phyloP scores from a whole-genome alignment of 305 asterid species.

The Galium porrigens region DNA sequence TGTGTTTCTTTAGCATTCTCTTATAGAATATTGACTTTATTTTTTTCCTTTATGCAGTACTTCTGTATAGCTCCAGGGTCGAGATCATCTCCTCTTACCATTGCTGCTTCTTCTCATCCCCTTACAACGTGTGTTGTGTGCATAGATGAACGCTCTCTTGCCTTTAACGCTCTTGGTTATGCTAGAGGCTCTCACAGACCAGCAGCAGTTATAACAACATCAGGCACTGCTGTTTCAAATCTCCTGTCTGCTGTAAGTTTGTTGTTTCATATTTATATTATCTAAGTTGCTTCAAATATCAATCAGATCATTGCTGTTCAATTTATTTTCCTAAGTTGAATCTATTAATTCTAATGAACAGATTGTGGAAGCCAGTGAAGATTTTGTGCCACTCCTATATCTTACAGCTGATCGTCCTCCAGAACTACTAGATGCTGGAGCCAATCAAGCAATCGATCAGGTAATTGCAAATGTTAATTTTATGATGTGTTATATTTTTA shows the following conservation, averaged over 20 bases:
- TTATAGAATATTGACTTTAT: slow-evolving; percentile 24
- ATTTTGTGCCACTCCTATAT: slow-evolving; percentile 66
- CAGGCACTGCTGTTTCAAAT: slow-evolving; percentile 97
- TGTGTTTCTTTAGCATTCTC: not conserved
- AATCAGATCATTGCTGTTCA: not conserved
- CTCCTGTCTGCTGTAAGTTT: slow-evolving; percentile 93
- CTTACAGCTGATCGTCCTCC: slow-evolving; percentile 99
- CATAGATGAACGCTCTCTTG: slow-evolving; percentile 85
- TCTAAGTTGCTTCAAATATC: not conserved
- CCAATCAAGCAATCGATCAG: slow-evolving; percentile 98
- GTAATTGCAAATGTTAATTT: slow-evolving; percentile 20
- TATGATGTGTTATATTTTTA: not conserved
- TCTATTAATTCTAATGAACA: slow-evolving; percentile 19
- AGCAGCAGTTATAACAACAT: slow-evolving; percentile 79
- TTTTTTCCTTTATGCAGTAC: slow-evolving; percentile 40
- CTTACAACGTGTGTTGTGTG: slow-evolving; percentile 72
- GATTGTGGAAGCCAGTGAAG: slow-evolving; percentile 98
- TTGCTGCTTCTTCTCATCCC: slow-evolving; percentile 90
- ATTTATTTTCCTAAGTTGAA: too few relatives aligned
- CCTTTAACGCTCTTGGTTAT: slow-evolving; percentile 93
- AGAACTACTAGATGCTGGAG: slow-evolving; percentile 82
- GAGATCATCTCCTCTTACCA: slow-evolving; percentile 82
- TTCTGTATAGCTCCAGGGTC: slow-evolving; percentile 98
- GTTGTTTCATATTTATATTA: not conserved
- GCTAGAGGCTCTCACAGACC: slow-evolving; percentile 82